Conservation (phyloP, 495 filamentous ascomycete species). For the Penicillium coprophilum region DNA sequence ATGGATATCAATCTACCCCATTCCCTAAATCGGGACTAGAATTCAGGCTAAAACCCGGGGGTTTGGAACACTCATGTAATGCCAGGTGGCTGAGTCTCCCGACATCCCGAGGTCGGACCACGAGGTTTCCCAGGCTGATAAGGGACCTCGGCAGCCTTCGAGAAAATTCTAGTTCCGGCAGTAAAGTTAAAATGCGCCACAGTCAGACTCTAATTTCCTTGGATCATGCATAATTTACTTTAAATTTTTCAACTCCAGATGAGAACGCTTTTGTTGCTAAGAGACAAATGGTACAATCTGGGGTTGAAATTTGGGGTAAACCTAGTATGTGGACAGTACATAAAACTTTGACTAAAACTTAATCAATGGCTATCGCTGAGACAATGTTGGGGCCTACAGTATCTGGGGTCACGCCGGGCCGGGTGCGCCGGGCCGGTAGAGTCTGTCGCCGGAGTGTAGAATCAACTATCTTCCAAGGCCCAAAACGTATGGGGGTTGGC, state of each 20-base stretch:
- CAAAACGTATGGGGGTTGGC: not conserved
- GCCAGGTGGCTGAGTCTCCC: not conserved
- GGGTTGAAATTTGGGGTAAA: conserved; percentile 7
- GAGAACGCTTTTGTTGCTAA: not conserved
- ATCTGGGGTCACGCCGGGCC: conserved; percentile 2
- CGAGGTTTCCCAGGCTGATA: not conserved
- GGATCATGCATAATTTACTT: not conserved
- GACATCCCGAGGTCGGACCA: not conserved
- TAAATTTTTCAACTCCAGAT: not conserved
- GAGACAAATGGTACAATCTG: not conserved
- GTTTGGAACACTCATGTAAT: not conserved
- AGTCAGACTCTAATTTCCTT: not conserved
- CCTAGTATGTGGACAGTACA: not conserved
- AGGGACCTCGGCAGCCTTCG: not conserved
- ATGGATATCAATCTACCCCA: not conserved
- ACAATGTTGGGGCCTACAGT: not conserved
- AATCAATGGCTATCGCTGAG: not conserved
- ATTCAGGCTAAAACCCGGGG: not conserved
- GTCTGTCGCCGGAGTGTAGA: not conserved
- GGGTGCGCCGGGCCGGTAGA: conserved; percentile 10
- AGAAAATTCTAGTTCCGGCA: not conserved
- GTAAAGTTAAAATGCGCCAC: conserved; percentile 1
- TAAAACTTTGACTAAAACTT: not conserved
- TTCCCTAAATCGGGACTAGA: not conserved
- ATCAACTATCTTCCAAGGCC: no score